Base-by-base conservation (phyloP, 192 early-diverging fungal species). In the Thoreauomyces humboldtii region DNA sequence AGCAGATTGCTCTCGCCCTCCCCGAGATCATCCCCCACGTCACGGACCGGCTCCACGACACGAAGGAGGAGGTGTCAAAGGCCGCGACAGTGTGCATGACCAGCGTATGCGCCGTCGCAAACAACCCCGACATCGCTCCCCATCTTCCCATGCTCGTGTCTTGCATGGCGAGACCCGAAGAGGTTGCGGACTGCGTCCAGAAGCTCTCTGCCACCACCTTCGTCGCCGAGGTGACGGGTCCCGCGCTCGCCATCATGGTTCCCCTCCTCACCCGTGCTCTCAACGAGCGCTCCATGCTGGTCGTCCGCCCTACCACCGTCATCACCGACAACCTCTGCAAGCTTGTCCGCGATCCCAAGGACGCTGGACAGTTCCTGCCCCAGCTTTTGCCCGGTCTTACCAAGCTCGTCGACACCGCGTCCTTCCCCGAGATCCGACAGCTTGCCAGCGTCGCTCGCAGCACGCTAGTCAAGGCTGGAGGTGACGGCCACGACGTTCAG, bases 251-350 rank as follows among this genome's bases (percentile, higher is more conserved):
- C 64, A 83, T 92, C 63, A 85, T 92, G 85, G 86, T 88, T 7
- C 80, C 80, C 1, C 69, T 82, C 22, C 70, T 82, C 19, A 71
- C 75, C 35, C 72, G 80, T 65, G 77, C 75, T n/a, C 46, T 82
- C n/a, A 71, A 72, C 55, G 88, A 90, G 64, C 79, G 87, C 63
- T 76, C 78, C 60, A 83, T 81, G 66, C 63, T 81, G 31, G 86
- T 89, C 53, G 74, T 87, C 72, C 86, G 89, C 65, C 80, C 80
- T 42, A 69, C 87, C 50, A 86, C 84, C 50, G 72, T 91, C 54
- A 91, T 92, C 75, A 87, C 86, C 67, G 85, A 90, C 77, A 92
- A 92, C 74, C 81, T 92, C 81, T 90, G 81, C 73, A 92, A 91
- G 77, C 81, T 92, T 43, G 89, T 89, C 55, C 74, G 85, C 53